These are phyloP conservation scores for cucumber (Cucumis sativus) DNA, from an alignment of 306 rosid genomes.

Conservation along the genomic window DNA sequence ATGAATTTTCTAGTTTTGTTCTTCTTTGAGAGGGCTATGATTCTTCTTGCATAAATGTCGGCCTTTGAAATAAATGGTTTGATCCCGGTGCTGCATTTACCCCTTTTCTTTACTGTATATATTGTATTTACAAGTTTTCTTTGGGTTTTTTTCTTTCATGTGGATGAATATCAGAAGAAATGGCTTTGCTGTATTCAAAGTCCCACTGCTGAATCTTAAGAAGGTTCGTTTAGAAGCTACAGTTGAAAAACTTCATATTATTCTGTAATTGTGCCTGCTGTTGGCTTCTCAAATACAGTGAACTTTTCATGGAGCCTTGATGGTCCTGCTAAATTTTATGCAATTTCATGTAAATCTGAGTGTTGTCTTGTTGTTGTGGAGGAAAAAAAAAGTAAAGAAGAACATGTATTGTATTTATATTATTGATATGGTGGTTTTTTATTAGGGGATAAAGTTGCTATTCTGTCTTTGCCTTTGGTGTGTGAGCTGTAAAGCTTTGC, in stretches of 20 bases:
- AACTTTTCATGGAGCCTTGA: slow-evolving; percentile 4
- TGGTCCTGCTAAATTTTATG: slow-evolving; percentile 7
- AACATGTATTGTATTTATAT: slow-evolving; percentile 11
- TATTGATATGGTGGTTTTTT: slow-evolving; percentile 8
- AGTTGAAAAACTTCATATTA: not conserved
- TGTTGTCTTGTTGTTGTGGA: slow-evolving; percentile 1
- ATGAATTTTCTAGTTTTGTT: not conserved
- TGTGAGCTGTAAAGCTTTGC: slow-evolving; percentile 13
- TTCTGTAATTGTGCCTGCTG: not conserved
- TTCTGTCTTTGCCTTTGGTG: slow-evolving; percentile 2
- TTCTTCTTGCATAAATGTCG: not conserved
- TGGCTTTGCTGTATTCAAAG: slow-evolving; percentile 12
- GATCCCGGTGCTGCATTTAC: not conserved
- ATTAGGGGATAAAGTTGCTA: slow-evolving; percentile 5
- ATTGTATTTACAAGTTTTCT: not conserved
- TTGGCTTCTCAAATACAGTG: slow-evolving; percentile 8
- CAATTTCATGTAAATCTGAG: slow-evolving; percentile 9
- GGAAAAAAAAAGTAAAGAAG: not conserved
- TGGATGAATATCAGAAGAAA: slow-evolving; percentile 11
- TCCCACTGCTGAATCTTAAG: slow-evolving; percentile 9
- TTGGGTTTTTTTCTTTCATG: not conserved
- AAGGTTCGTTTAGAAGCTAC: slow-evolving; percentile 5
- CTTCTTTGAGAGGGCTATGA: not conserved
- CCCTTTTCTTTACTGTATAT: not conserved
- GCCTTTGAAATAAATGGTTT: not conserved